Evolutionary conservation across 2,329 filamentous ascomycete species (phyloP), one percentile per base, ranked within the genome.

Genomic region (Shiraia bambusicola): DNA sequence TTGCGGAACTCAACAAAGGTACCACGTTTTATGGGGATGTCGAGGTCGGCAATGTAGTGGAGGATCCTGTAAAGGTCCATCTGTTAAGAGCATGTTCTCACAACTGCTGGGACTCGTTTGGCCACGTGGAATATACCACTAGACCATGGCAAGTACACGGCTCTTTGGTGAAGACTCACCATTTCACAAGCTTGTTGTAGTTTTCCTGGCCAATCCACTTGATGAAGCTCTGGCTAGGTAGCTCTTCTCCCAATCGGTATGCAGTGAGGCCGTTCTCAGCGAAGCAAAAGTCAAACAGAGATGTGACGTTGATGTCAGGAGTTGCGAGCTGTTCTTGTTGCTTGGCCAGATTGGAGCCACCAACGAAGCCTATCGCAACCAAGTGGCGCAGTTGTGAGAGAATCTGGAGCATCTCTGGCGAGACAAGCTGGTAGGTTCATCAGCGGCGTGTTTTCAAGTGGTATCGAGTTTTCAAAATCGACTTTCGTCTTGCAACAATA

Each of bases 221-320:
- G 75, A 97, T 95, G 81, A 97, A 98, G 73, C 82, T 88, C 72
- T 86, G 86, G 61, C 82, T 83, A 1, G 84, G 77, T 43, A 97
- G 81, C 40, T 80, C 78, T 67, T 84, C 72, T 60, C 92, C 93
- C 63, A 91, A 74, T 65, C 90, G 89, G 78, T 80, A 95, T 30
- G 92, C 93, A 2, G 87, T 94, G 56, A 98, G 82, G 9, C 93
- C 93, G 74, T 98, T 98, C 76, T 98, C 93, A 45, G 90, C 78
- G 76, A 98, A 98, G 81, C 87, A 93, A 76, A 88, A 98, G 77
- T 98, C 93, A 77, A 98, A 98, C 62, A 97, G 83, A 49, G 82
- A 77, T 37, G 84, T 90, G 48, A 97, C 92, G 57, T 76, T 69
- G 56, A 85, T 78, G 17, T 80, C 69, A 5, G 53, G 37, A 3